Base-by-base conservation (phyloP, 306 rosid genomes). In the Vigna radiata region DNA sequence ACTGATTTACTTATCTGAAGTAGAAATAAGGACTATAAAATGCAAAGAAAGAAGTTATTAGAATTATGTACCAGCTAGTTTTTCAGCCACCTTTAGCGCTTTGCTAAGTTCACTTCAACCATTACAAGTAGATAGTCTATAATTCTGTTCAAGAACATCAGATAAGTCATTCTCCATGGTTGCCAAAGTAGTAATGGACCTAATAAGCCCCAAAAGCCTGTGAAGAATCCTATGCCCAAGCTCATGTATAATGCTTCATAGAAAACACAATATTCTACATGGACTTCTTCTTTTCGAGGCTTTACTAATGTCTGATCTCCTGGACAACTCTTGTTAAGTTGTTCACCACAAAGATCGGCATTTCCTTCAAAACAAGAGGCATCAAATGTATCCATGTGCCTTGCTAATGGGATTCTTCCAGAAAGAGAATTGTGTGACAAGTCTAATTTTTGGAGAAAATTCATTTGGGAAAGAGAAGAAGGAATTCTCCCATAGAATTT, bases 181-280 rank as follows among this genome's bases (percentile, higher is more conserved):
- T 44, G 4, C 50, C 50, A 46, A 46, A 46, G 16, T 12, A 46
- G n/a, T 3, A 46, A 12, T 46, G 50, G 63, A 4, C 82, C 82
- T 5, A 78, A 0, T 8, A 69, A 48, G 17, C 44, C 15, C 82
- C 69, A 43, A 33, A 78, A 69, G 5, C 70, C 77, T 9, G 37
- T 37, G 17, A 70, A 71, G 60, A 15, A 79, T 16, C 77, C 77
- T 1, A 79, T 0, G 0, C 72, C 65, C 82, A 79, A 18, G 17
- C 77, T 48, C 72, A 37, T 44, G 61, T 79, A 78, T 1, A 69
- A 59, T 78, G 54, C 68, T 48, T 49, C 71, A 58, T 17, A 18
- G 14, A 60, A 69, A 61, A 15, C 1, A 37, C 23, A 3, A 2
- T 70, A 65, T 46, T 70, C 64, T 19, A 3, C 17, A 33, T 4